phyloP scores from a whole-genome alignment of 2,329 filamentous ascomycete species.

The Colletotrichum liriopes region DNA sequence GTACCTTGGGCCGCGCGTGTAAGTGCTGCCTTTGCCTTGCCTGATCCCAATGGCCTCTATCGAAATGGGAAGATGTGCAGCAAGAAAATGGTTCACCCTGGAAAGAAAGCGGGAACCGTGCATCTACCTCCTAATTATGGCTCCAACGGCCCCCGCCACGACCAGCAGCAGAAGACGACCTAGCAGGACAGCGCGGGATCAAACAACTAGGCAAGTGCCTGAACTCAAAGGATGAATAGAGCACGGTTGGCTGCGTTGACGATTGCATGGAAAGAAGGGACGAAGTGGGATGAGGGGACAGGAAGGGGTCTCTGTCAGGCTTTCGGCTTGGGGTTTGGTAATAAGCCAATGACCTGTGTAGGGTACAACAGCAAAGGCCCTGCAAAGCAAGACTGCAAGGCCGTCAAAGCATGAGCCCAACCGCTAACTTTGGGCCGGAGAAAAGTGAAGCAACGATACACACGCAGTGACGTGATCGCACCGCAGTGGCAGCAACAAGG shows the following conservation, averaged over 20 bases:
- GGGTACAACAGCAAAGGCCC: neutral
- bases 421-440: constrained; percentile 3
- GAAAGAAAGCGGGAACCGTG: constrained; percentile 7
- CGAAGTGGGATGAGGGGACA: constrained; percentile 31
- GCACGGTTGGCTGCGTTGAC: constrained; percentile 32
- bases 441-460: constrained; percentile 3
- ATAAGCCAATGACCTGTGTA: neutral
- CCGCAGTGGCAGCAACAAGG: constrained; percentile 3
- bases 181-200: constrained; percentile 6
- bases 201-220: constrained; percentile 27
- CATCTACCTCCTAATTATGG: neutral
- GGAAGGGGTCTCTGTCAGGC: constrained; percentile 3
- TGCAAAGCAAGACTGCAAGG: neutral
- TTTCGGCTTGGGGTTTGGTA: constrained; percentile 17
- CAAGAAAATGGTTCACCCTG: neutral
- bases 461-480: constrained; percentile 6
- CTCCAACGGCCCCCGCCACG: constrained; percentile 16
- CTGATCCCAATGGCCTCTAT: neutral
- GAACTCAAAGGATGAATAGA: constrained; percentile 28
- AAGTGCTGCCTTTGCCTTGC: constrained; percentile 22
- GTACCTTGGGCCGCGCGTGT: constrained; percentile 20
- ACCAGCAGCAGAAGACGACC: constrained; percentile 1
- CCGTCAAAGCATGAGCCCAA: neutral
- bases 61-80: neutral
- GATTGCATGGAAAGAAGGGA: constrained; percentile 38